A percentile compares a stretch with the other conserved stretches of the same genome.
Evolutionary conservation across 2,329 filamentous ascomycete genomes (phyloP).

Genomic region (Fusarium sp.): DNA sequence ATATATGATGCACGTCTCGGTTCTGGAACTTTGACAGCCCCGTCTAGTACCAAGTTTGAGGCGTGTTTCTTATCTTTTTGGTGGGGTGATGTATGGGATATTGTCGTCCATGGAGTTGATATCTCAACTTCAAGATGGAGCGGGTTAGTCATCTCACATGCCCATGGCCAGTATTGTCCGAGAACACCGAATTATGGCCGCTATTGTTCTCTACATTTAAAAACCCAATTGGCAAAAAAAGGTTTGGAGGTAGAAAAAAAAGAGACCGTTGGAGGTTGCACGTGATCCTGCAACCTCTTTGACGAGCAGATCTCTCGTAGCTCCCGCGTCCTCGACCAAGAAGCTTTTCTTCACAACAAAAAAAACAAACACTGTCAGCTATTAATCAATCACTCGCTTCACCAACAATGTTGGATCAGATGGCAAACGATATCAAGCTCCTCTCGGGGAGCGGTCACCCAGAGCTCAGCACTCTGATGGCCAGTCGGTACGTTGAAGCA

Average conservation of each 20-base stretch:
- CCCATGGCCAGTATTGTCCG: not conserved
- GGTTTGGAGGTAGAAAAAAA: not conserved
- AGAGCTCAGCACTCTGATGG: conserved; percentile 1
- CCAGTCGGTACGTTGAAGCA: not conserved
- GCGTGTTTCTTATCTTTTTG: not conserved
- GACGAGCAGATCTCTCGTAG: not conserved
- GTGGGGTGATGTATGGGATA: not conserved
- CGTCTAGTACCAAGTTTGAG: not conserved
- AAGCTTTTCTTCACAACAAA: not conserved
- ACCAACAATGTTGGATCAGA: conserved; percentile 1
- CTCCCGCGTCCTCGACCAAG: not conserved
- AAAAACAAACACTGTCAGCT: not conserved
- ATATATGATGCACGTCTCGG: not conserved
- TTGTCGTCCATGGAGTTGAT: not conserved
- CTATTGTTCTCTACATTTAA: not conserved
- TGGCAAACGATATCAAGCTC: conserved; percentile 8
- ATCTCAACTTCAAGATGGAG: not conserved
- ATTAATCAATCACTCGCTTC: not conserved
- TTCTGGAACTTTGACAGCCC: conserved; percentile 10
- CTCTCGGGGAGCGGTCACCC: conserved; percentile 11
- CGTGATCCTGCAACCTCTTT: not conserved
- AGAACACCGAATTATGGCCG: not conserved
- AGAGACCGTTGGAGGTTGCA: conserved; percentile 5
- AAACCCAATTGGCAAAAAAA: not conserved
- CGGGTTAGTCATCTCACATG: not conserved